Base-by-base conservation (phyloP, 2,329 filamentous ascomycete genomes). In the Colletotrichum sidae region DNA sequence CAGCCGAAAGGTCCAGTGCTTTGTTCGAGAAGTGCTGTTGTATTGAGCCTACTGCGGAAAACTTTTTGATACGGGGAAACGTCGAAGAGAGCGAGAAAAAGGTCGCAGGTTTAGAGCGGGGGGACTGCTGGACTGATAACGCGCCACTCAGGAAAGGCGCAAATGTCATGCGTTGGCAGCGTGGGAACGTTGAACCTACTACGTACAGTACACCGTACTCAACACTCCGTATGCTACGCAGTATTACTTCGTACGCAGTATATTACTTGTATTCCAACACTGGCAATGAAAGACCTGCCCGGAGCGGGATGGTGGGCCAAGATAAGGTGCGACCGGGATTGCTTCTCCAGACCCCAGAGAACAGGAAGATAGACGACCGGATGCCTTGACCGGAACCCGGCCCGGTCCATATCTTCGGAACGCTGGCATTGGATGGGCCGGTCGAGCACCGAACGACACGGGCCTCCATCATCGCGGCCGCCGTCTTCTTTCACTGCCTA, bases 321-420 rank as follows among this genome's bases (percentile, higher is more conserved):
- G 63, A 66, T 66, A 66, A 66, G 47, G 41, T 52, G 41, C 42
- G 63, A 63, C 63, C 58, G 58, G 63, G 63, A 50, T 63, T 33
- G 38, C 42, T 53, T 52, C 38, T 34, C 58, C 52, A 56, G 54
- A 25, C 25, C 25, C 25, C 25, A 25, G 25, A 25, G 25, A 25
- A 25, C 25, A 25, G 25, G 25, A 4, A 25, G 25, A 25, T 25
- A 38, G 35, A 57, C 39, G 15, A 65, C 62, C 62, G 52, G 62
- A 34, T 25, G 25, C 25, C 4, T 25, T 25, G 53, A 65, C 62
- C 62, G 52, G 62, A 56, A 42, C 62, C 63, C 63, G 63, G 63
- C 58, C 63, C 63, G 63, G 63, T 66, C 47, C 59, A 49, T 25
- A 49, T 34, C 12, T 37, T 35, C 42, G 52, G 58, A 25, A 33